Evolutionary conservation across 805 yeast genomes (phyloP).

Genomic region (Brettanomyces custersianus): DNA sequence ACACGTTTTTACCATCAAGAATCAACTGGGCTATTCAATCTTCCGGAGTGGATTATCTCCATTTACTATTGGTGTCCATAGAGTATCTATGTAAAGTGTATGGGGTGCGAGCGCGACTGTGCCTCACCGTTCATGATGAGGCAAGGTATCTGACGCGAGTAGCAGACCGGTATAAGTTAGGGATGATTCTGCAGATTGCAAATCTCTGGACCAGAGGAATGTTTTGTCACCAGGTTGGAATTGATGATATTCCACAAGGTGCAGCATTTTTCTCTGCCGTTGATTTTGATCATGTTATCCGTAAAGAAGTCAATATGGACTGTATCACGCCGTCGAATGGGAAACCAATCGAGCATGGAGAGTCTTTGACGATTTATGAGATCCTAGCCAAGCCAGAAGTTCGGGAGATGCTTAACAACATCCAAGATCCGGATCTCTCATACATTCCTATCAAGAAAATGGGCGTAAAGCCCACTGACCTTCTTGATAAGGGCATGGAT

Average conservation of each 20-base stretch:
- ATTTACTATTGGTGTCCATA: constrained; percentile 78
- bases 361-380: constrained; percentile 51
- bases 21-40: constrained; percentile 98
- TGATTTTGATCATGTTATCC: constrained; percentile 77
- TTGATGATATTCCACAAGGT: constrained; percentile 82
- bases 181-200: constrained; percentile 77
- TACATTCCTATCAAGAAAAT: constrained; percentile 6
- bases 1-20: constrained; percentile 75
- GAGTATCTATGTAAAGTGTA: constrained; percentile 63
- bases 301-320: constrained; percentile 89
- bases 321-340: constrained; percentile 89
- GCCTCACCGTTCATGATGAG: constrained; percentile 93
- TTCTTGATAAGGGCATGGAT: constrained; percentile 20
- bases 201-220: constrained; percentile 95
- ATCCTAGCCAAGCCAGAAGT: constrained; percentile 36
- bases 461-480: constrained; percentile 16
- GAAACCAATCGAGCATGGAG: constrained; percentile 66
- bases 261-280: constrained; percentile 94
- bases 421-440: constrained; percentile 10
- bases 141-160: constrained; percentile 71
- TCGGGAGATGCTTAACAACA: constrained; percentile 16
- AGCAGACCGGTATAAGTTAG: constrained; percentile 66
- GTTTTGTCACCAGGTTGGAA: constrained; percentile 88
- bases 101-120: constrained; percentile 62
- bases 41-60: constrained; percentile 95